A percentile compares a stretch with the other conserved stretches of the same genome.
Conservation (phyloP, 495 filamentous ascomycete genomes). For the Aspergillus cavernicola region DNA sequence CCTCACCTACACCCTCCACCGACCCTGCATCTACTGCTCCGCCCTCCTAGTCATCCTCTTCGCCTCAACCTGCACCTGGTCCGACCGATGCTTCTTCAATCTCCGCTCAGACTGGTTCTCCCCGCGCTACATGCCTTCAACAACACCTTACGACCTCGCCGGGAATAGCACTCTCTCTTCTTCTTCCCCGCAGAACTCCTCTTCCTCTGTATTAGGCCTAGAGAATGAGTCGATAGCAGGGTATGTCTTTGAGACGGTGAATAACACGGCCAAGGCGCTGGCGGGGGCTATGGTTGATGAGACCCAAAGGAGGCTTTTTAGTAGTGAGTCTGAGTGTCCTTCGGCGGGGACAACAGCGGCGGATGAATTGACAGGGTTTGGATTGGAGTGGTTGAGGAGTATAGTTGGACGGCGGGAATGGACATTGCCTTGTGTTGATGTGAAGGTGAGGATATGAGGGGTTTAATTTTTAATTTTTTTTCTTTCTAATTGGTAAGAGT, state of each 20-base stretch:
- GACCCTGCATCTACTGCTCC: slow-evolving; percentile 89
- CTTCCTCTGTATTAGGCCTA: slow-evolving; percentile 17
- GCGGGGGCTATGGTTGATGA: slow-evolving; percentile 64
- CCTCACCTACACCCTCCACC: slow-evolving; percentile 84
- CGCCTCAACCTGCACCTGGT: slow-evolving; percentile 86
- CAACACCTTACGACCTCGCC: slow-evolving; percentile 10
- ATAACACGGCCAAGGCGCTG: slow-evolving; percentile 64
- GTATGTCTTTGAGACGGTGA: slow-evolving; percentile 58
- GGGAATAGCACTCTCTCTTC: too few relatives aligned
- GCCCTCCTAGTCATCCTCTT: slow-evolving; percentile 85
- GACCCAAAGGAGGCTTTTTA: slow-evolving; percentile 40
- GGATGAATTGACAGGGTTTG: slow-evolving; percentile 73
- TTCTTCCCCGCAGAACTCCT: too few relatives aligned
- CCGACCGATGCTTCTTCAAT: slow-evolving; percentile 84
- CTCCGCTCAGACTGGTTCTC: slow-evolving; percentile 80
- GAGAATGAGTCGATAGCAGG: slow-evolving; percentile 36
- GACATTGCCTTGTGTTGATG: slow-evolving; percentile 78
- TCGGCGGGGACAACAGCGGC: slow-evolving; percentile 18
- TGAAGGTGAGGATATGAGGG: slow-evolving; percentile 63
- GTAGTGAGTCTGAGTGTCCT: slow-evolving; percentile 26
- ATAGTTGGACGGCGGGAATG: slow-evolving; percentile 72
- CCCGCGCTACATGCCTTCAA: slow-evolving; percentile 48
- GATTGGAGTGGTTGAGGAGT: slow-evolving; percentile 77
- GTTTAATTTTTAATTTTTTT: neutral
- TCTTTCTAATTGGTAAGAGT: neutral